Evolutionary conservation across 768 basidiomycete species (phyloP).

Genomic region (Tulasnella sp.): DNA sequence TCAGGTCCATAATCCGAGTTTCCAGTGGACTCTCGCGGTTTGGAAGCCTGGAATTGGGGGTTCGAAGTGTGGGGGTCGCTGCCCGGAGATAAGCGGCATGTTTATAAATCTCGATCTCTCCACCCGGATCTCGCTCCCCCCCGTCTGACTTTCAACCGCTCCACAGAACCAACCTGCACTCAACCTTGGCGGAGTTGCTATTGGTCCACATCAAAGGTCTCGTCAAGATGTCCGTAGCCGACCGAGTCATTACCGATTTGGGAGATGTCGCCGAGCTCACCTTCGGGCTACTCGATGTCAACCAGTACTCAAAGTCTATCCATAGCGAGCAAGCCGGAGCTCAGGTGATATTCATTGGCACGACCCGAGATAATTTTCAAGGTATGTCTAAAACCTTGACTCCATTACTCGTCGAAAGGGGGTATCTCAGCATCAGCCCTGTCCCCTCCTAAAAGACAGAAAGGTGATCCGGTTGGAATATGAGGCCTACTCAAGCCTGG

Average conservation of each 20-base stretch:
- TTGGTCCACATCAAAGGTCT: not conserved
- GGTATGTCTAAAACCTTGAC: conserved; percentile 44
- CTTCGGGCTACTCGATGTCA: conserved; percentile 54
- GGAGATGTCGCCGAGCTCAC: conserved; percentile 58
- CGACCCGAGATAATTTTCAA: conserved; percentile 77
- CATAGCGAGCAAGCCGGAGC: conserved; percentile 65
- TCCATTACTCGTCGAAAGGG: not conserved
- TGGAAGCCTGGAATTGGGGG: not conserved
- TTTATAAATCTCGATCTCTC: not conserved
- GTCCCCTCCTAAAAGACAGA: conserved; percentile 49
- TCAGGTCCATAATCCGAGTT: too few species aligned
- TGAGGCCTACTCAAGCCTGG: conserved; percentile 76
- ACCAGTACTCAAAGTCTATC: conserved; percentile 59
- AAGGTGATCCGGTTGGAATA: conserved; percentile 70
- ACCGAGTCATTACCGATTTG: conserved; percentile 31
- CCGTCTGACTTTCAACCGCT: not conserved
- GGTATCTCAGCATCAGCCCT: not conserved
- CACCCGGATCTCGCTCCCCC: too few species aligned
- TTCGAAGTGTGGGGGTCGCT: too few species aligned
- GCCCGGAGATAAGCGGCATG: too few species aligned
- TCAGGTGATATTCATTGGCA: conserved; percentile 73
- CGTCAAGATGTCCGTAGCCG: conserved; percentile 20
- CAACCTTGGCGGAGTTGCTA: not conserved
- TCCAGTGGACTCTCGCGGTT: too few species aligned
- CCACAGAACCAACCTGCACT: not conserved